A percentile compares a stretch with the other conserved stretches of the same genome.
These are phyloP conservation scores for Raphanus hybrid DNA, from an alignment of 441 rosid genomes.

Conservation along the genomic window DNA sequence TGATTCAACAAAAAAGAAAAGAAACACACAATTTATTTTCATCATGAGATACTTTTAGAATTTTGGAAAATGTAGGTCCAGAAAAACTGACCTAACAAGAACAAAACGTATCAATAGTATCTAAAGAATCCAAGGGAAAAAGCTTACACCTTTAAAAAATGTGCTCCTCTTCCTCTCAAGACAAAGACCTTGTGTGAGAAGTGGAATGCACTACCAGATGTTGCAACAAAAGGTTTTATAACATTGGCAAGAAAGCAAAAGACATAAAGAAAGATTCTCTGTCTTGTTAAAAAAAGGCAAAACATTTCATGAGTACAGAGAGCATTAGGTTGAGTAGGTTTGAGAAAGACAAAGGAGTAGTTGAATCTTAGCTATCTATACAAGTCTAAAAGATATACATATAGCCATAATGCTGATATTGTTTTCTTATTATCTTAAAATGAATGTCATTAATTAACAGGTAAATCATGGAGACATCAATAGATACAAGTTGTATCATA, in stretches of 20 bases:
- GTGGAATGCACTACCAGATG: conserved; percentile 83
- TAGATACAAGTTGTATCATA: neutral
- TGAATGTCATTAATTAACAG: neutral
- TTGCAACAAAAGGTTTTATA: conserved; percentile 19
- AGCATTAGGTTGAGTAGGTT: conserved; percentile 40
- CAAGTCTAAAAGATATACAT: conserved; percentile 16
- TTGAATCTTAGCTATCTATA: conserved; percentile 15
- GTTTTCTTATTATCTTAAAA: neutral
- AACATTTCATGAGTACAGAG: conserved; percentile 16
- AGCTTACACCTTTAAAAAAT: conserved; percentile 1
- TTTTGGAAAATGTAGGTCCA: conserved; percentile 41
- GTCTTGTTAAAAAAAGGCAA: conserved; percentile 33
- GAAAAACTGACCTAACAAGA: conserved; percentile 30
- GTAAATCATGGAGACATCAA: neutral
- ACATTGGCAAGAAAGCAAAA: conserved; percentile 27
- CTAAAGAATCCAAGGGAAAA: conserved; percentile 31
- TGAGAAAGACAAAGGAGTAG: conserved; percentile 36
- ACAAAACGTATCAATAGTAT: conserved; percentile 26
- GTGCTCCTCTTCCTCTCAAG: conserved; percentile 21
- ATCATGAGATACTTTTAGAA: conserved; percentile 25
- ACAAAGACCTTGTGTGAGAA: conserved; percentile 65
- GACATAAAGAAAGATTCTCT: conserved; percentile 36
- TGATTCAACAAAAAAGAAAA: conserved; percentile 6
- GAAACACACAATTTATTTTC: conserved; percentile 8
- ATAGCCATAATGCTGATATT: conserved; percentile 16